Evolutionary conservation across 495 filamentous ascomycete species (phyloP).

Genomic region (Penicillium herquei): DNA sequence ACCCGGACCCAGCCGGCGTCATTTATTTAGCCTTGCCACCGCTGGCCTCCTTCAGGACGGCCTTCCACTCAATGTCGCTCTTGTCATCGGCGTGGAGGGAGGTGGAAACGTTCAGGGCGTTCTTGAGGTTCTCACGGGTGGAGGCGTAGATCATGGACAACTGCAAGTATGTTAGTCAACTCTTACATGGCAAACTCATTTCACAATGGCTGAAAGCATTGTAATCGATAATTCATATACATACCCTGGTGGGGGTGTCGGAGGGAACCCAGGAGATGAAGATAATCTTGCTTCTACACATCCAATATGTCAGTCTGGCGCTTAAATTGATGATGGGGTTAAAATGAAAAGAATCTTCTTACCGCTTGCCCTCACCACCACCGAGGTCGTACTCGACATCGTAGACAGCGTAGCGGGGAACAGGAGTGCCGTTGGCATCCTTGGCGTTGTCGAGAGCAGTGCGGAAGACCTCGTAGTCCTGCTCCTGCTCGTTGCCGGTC

Average conservation of each 20-base stretch:
- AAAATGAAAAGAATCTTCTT: constrained; percentile 20
- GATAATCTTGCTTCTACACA: constrained; percentile 83
- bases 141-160: constrained; percentile 92
- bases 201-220: too few relatives aligned
- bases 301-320: constrained; percentile 12
- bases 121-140: constrained; percentile 90
- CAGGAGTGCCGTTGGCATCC: constrained; percentile 61
- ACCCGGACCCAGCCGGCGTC: constrained; percentile 41
- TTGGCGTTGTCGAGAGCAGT: constrained; percentile 70
- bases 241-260: constrained; percentile 77
- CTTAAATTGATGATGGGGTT: not conserved
- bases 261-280: constrained; percentile 93
- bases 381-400: constrained; percentile 83
- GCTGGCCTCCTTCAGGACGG: constrained; percentile 74
- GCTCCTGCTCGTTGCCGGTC: constrained; percentile 56
- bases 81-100: constrained; percentile 93
- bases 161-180: constrained; percentile 16
- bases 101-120: constrained; percentile 70
- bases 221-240: constrained; percentile 27
- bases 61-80: constrained; percentile 83
- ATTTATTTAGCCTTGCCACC: constrained; percentile 62
- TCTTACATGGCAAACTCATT: too few relatives aligned
- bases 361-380: constrained; percentile 80
- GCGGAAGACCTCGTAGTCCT: constrained; percentile 76
- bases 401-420: constrained; percentile 88